Base-by-base conservation (phyloP, 2,329 filamentous ascomycete genomes). In the Dothidotthia symphoricarpi region DNA sequence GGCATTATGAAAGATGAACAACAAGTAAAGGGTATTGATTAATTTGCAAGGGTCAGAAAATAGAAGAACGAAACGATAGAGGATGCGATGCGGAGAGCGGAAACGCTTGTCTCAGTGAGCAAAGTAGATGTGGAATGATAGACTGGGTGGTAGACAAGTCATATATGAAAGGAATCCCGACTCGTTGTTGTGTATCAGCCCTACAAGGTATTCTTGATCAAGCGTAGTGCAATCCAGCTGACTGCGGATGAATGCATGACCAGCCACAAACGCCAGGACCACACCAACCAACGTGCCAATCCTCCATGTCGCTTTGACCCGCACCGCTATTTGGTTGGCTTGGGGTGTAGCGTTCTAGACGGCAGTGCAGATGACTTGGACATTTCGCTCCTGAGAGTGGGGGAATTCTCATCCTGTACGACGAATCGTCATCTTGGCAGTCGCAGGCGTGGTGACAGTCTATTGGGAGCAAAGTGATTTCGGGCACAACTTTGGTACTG, bases 121-220 rank as follows among this genome's bases (percentile, higher is more conserved):
- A 31, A 43, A 31, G 32, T 31, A 41, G 26, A 28, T 22, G 31
- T 34, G 32, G 39, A 28, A 41, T 45, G 36, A 35, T 47, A 27
- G 39, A 22, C 15, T 36, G 16, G 10, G 27, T 28, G 32, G 28
- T 16, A 25, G 41, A 38, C 32, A 31, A 14, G 39, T 24, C 39
- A 49, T 54, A 54, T 54, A 54, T 49, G 48, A 48, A 47, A 43
- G 36, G 46, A 16, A 31, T n/a, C n/a, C 28, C 26, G 41, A 43
- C 35, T 24, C 44, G 33, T 39, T 39, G 31, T 34, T 45, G 28
- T 42, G 33, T 39, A 31, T 46, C 45, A 37, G 40, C 30, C 37
- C 22, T 30, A 28, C 31, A 42, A 51, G 36, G 27, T 28, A 33
- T 32, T 32, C 27, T 24, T 17, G 28, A 45, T 42, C 47, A 37